Conservation (phyloP, 495 filamentous ascomycete genomes). For the Hyaloscypha hepaticicola region DNA sequence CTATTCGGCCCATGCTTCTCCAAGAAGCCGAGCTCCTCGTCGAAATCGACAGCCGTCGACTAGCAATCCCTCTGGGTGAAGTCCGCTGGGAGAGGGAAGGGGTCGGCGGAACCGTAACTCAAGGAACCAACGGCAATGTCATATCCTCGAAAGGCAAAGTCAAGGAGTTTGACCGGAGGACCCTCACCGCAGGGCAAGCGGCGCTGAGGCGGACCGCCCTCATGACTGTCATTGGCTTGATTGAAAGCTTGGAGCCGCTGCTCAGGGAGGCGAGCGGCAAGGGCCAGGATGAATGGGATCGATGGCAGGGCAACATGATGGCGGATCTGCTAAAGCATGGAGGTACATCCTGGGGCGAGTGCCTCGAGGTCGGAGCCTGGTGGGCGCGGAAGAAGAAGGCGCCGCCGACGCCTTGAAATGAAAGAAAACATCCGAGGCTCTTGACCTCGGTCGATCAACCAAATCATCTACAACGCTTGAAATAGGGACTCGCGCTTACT, state of each 20-base stretch:
- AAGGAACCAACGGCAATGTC: conserved; percentile 30
- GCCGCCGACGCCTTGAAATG: conserved; percentile 16
- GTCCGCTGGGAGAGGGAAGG: conserved; percentile 84
- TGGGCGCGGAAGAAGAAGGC: conserved; percentile 68
- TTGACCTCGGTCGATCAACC: neutral
- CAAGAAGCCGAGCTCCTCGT: conserved; percentile 72
- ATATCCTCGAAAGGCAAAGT: conserved; percentile 33
- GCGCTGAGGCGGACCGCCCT: conserved; percentile 77
- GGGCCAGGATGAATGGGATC: conserved; percentile 88
- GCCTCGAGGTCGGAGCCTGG: conserved; percentile 92
- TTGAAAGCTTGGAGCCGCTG: conserved; percentile 82
- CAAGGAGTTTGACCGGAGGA: conserved; percentile 36
- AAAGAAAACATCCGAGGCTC: neutral
- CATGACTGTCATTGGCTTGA: conserved; percentile 79
- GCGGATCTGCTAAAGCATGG: conserved; percentile 75
- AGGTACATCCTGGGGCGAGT: conserved; percentile 81
- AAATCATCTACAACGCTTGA: too few species aligned
- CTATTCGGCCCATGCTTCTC: conserved; percentile 73
- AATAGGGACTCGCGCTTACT: neutral
- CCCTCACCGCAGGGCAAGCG: conserved; percentile 67
- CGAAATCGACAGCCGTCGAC: conserved; percentile 67
- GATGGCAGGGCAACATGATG: conserved; percentile 86
- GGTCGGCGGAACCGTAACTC: conserved; percentile 54
- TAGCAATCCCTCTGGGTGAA: conserved; percentile 84
- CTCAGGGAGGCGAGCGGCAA: conserved; percentile 81